Percentiles rank a stretch among this genome's conserved stretches.
Evolutionary conservation across 2,329 filamentous ascomycete species (phyloP).

Genomic region (Graphilbum fragrans): DNA sequence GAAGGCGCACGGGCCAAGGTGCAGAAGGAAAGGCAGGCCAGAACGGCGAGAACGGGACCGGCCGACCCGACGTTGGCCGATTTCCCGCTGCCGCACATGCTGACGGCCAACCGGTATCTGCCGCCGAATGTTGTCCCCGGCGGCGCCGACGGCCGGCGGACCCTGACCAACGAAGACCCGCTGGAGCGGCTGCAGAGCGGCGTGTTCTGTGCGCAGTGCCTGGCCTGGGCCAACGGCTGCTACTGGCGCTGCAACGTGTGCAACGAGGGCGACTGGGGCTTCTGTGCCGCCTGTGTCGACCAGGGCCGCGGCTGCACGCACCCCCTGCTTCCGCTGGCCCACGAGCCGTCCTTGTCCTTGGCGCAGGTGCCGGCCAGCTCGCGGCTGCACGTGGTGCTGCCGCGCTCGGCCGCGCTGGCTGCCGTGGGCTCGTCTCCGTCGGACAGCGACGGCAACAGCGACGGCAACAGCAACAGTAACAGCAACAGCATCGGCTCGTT

Average conservation of each 20-base stretch:
- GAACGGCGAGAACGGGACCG: not conserved
- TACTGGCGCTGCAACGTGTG: slow-evolving; percentile 84
- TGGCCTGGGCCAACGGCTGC: slow-evolving; percentile 63
- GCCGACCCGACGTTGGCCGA: slow-evolving; percentile 20
- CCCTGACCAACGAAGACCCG: slow-evolving; percentile 56
- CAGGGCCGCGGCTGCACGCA: slow-evolving; percentile 73
- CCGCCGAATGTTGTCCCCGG: slow-evolving; percentile 35
- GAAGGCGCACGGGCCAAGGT: slow-evolving; percentile 27
- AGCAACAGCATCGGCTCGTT: slow-evolving; percentile 42
- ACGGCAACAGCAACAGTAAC: slow-evolving; percentile 19
- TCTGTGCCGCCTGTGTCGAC: slow-evolving; percentile 79
- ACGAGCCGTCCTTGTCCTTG: slow-evolving; percentile 26
- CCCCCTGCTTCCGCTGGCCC: slow-evolving; percentile 62
- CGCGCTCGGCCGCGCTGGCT: slow-evolving; percentile 35
- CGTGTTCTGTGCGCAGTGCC: slow-evolving; percentile 72
- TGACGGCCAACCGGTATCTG: slow-evolving; percentile 44
- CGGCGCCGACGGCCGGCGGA: slow-evolving; percentile 41
- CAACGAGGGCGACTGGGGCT: slow-evolving; percentile 91
- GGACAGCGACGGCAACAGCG: slow-evolving; percentile 29
- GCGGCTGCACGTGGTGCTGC: slow-evolving; percentile 24
- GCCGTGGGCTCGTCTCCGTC: slow-evolving; percentile 31
- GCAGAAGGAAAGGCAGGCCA: slow-evolving; percentile 11
- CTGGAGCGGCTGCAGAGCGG: slow-evolving; percentile 59
- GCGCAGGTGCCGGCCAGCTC: slow-evolving; percentile 14
- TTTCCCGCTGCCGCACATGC: slow-evolving; percentile 40